Evolutionary conservation across 2,329 filamentous ascomycete genomes (phyloP), one percentile per base, ranked within the genome.

Genomic region (Xylariaceae sp.): DNA sequence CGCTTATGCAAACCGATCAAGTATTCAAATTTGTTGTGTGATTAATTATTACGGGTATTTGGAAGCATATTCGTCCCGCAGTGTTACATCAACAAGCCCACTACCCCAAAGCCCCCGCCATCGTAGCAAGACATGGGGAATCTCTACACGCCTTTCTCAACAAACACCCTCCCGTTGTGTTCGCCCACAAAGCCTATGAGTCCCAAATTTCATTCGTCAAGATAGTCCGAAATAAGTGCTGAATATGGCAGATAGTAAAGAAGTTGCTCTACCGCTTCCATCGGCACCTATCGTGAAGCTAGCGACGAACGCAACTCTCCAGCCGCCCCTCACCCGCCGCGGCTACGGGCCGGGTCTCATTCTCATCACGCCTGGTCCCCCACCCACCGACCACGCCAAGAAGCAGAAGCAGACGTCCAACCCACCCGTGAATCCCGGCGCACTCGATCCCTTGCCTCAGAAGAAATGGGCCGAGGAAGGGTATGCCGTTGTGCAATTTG

Each of bases 401-500:
- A 17, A 28, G 53, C 28, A 18, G 9, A 19, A 13, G 31, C 28
- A n/a, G 44, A 18, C 6, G 19, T 22, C 1, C 18, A 16, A 3
- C 7, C 14, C 31, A 38, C 33, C 31, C 14, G 47, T 39, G 5
- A 17, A 50, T 50, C 44, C 38, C 1, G 46, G 61, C 63, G 57
- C 68, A 51, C 54, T 71, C 7, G 73, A 75, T 48, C 84, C 85
- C 0, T 73, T 78, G 9, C 80, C 82, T 0, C 61, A 81, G 13
- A 64, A 80, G 54, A 89, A 89, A 67, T 89, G 86, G 86, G 85
- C 84, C 0, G 86, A 89, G 63, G 86, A 89, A 64, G 83, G 86
- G 0, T 88, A 81, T 58, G 73, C 79, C 0, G 83, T 88, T 3
- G 81, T 73, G 0, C 77, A 86, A 63, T 63, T 88, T 0, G 63